phyloP scores from a whole-genome alignment of 257 asterid genomes.

The Marsdenia floribunda region DNA sequence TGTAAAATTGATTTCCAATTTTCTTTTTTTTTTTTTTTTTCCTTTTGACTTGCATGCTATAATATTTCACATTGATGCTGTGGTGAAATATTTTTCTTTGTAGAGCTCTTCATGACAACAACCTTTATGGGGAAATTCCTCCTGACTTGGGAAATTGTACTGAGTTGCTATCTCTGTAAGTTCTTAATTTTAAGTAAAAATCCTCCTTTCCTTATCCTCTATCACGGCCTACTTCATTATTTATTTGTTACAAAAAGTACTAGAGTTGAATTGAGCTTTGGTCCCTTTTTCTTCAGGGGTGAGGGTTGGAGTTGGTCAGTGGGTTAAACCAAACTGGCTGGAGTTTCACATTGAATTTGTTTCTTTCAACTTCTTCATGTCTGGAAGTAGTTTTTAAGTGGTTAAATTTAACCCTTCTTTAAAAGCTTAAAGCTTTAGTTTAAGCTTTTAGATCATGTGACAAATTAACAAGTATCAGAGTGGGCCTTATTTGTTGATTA shows the following conservation, averaged over 20 bases:
- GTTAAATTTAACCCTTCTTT: too few relatives aligned
- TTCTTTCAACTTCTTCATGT: background rate
- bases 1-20: constrained; percentile 26
- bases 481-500: too few relatives aligned
- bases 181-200: constrained; percentile 6
- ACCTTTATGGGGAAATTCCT: constrained; percentile 81
- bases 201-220: background rate
- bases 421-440: too few relatives aligned
- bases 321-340: background rate
- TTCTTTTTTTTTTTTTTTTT: background rate
- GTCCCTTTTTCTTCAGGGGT: background rate
- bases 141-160: constrained; percentile 89
- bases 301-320: background rate
- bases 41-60: constrained; percentile 12
- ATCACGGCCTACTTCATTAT: background rate
- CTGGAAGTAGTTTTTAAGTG: background rate
- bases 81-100: constrained; percentile 22
- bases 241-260: background rate
- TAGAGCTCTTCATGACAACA: constrained; percentile 89
- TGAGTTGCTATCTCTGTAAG: constrained; percentile 79
- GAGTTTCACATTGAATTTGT: background rate
- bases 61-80: constrained; percentile 22
- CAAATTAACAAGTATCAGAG: too few relatives aligned
- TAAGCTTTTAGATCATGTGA: too few relatives aligned
- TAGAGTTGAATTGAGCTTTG: background rate